Base-by-base conservation (phyloP, 345 rosid genomes). In the Citrus maxima region DNA sequence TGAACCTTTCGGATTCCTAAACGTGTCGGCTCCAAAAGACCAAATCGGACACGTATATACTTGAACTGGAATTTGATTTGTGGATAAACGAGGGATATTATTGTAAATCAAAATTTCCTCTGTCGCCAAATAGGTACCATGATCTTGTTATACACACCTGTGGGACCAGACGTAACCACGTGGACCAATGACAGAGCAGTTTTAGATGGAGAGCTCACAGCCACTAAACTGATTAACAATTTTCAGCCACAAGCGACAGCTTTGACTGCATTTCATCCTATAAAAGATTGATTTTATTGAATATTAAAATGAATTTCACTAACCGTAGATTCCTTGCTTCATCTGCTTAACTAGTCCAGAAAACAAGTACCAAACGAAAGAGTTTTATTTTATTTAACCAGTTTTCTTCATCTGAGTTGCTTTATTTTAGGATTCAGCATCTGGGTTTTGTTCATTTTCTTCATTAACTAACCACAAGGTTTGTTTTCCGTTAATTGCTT, bases 181-280 rank as follows among this genome's bases (percentile, higher is more conserved):
- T 83, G 86, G 87, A 37, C 78, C 75, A 80, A 85, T 83, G 59
- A 65, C 37, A 51, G 8, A 25, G 6, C 19, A 67, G 86, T 67
- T 86, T 88, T 86, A 78, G 90, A 90, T 88, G 88, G 88, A 67
- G 83, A 27, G 13, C 5, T 80, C 54, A 76, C 78, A 77, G 72
- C 90, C 90, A 88, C 93, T 68, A 86, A 74, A 78, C 21, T 42
- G 65, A 37, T 7, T 74, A 4, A 73, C n/a, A 16, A 54, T 80
- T 85, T 74, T 82, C 72, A 84, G 83, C 94, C 94, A 86, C 89
- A 77, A 62, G 10, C 81, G 55, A 38, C 27, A 34, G 55, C 67
- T 56, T 49, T 54, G 40, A 74, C 51, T 16, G 42, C 24, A 55
- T 62, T 25, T 67, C 30, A n/a, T 35, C 51, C 10, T 27, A 1